Conservation (phyloP, 768 basidiomycete genomes). For the Lenzites betulinus region DNA sequence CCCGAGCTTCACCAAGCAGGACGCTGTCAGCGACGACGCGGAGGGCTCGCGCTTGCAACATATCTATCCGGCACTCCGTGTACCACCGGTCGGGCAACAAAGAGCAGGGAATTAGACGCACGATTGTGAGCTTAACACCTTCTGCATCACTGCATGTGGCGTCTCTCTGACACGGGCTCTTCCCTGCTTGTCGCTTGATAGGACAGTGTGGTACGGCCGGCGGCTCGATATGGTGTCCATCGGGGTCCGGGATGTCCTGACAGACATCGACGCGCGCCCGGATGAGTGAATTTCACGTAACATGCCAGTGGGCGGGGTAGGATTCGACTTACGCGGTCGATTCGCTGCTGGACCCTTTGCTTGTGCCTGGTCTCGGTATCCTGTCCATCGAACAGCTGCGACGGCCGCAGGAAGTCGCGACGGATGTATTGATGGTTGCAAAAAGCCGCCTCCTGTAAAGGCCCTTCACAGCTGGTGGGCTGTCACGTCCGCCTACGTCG, state of each 20-base stretch:
- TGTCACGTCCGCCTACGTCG: background rate
- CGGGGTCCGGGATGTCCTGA: conserved; percentile 1
- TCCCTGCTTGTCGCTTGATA: conserved; percentile 12
- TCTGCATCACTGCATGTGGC: conserved; percentile 21
- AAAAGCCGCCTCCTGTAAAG: background rate
- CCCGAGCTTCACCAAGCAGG: background rate
- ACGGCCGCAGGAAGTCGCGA: conserved; percentile 11
- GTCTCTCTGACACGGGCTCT: conserved; percentile 11
- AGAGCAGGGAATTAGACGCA: conserved; percentile 10
- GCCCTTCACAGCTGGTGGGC: background rate
- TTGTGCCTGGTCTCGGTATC: conserved; percentile 16
- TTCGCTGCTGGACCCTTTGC: background rate
- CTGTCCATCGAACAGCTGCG: conserved; percentile 6
- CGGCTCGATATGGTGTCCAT: conserved; percentile 2
- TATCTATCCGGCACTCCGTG: background rate
- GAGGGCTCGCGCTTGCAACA: background rate
- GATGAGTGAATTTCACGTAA: background rate
- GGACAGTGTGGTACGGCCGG: conserved; percentile 1
- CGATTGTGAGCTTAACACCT: conserved; percentile 8
- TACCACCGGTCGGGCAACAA: conserved; percentile 7
- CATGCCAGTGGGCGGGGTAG: background rate
- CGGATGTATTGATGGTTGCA: conserved; percentile 15
- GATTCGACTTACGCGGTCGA: background rate
- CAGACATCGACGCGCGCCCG: background rate
- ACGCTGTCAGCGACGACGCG: background rate